Evolutionary conservation across 306 rosid species (phyloP).

Genomic region (Trifolium subterraneum): DNA sequence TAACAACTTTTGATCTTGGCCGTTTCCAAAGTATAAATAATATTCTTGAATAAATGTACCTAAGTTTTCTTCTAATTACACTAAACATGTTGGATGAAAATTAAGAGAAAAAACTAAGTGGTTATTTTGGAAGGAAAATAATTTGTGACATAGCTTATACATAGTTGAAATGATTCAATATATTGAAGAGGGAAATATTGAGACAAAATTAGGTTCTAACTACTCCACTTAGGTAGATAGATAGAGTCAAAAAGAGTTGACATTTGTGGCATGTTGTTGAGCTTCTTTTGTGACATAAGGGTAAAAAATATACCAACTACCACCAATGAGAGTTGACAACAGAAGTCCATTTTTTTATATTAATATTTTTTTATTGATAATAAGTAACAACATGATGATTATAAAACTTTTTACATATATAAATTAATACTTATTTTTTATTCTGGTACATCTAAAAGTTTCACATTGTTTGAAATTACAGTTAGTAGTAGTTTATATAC

Average conservation of each 20-base stretch:
- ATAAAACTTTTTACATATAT: too few species aligned
- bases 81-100: conserved; percentile 56
- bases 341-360: conserved; percentile 22
- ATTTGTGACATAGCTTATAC: conserved; percentile 17
- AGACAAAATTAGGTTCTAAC: conserved; percentile 57
- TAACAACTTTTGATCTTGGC: conserved; percentile 68
- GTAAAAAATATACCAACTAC: conserved; percentile 59
- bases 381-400: too few species aligned
- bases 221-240: conserved; percentile 48
- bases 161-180: conserved; percentile 33
- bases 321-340: conserved; percentile 44
- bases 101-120: conserved; percentile 22
- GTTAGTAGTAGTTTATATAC: too few species aligned
- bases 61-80: conserved; percentile 59
- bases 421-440: too few species aligned
- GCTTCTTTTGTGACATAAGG: conserved; percentile 58
- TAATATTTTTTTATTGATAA: too few species aligned
- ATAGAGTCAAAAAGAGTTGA: conserved; percentile 55
- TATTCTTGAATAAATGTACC: conserved; percentile 61
- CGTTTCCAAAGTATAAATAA: conserved; percentile 70
- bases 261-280: conserved; percentile 60
- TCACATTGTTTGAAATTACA: too few species aligned
- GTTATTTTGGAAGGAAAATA: neutral
- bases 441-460: too few species aligned
- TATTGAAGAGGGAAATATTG: conserved; percentile 1